Conservation (phyloP, 164 flowering plant genomes). For the Taxillus chinensis region DNA sequence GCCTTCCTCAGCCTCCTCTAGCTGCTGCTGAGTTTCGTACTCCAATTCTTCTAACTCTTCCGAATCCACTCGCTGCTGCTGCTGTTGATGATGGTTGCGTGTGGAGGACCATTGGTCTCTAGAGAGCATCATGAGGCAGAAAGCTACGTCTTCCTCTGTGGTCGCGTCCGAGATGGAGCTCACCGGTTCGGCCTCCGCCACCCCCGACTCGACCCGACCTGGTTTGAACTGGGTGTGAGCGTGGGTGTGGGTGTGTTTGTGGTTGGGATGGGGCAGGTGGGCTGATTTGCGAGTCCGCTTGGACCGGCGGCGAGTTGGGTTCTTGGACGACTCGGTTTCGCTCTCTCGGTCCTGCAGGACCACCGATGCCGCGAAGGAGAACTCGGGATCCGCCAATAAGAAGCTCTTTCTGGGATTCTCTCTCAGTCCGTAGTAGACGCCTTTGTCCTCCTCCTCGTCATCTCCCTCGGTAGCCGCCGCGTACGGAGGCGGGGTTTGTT, state of each 20-base stretch:
- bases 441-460: not conserved
- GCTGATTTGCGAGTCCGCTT: constrained; percentile 15
- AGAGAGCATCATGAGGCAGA: constrained; percentile 76
- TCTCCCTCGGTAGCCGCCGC: not conserved
- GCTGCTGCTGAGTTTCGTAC: constrained; percentile 7
- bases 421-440: not conserved
- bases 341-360: constrained; percentile 61
- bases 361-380: constrained; percentile 34
- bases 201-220: constrained; percentile 11
- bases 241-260: not conserved
- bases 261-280: not conserved
- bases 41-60: constrained; percentile 8
- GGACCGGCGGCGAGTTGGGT: constrained; percentile 21
- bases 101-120: constrained; percentile 36
- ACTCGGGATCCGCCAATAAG: constrained; percentile 38
- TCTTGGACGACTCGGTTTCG: constrained; percentile 68
- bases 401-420: not conserved
- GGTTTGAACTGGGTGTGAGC: constrained; percentile 15
- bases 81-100: constrained; percentile 9
- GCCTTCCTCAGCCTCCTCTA: constrained; percentile 7
- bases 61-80: not conserved
- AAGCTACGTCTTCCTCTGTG: constrained; percentile 77
- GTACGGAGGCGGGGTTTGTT: not conserved
- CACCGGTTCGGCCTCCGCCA: constrained; percentile 35
- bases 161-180: constrained; percentile 66